Base-by-base conservation (phyloP, 176 grass and related monocot species). In the Thalia dealbata region DNA sequence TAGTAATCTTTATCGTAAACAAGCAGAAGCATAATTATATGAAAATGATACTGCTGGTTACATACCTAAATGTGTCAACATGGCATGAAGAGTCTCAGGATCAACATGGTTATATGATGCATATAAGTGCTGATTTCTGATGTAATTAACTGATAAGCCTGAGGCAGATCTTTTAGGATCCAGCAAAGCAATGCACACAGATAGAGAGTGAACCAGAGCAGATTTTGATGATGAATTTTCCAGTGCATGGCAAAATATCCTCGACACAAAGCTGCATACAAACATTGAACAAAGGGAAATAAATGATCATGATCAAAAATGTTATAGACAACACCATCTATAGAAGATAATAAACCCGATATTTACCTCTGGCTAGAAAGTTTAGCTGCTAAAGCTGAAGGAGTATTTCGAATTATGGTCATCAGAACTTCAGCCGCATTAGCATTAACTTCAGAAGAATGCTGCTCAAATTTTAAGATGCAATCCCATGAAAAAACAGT, bases 151-250 rank as follows among this genome's bases (percentile, higher is more conserved):
- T 50, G 50, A 54, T 16, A 25, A 46, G 42, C 27, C 13, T 7
- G 75, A 67, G 50, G 63, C 19, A 68, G 75, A 67, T 70, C 67
- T 70, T 78, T 71, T 78, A 61, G 76, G 76, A 70, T 78, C 76
- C 35, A 78, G 69, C 52, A 78, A 71, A 8, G 52, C 30, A 61
- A 78, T 78, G 67, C 76, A 78, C 18, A 78, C 76, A 60, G 76
- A 78, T 59, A 78, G 28, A 28, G 52, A 71, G 32, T 78, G 76
- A 24, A 78, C 54, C 46, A 78, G 67, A 60, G 54, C 51, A 71
- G 76, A 71, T 61, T 70, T 78, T 27, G 65, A 70, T 21, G 18
- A 30, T 14, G 50, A 70, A 27, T 78, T 50, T 45, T 78, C 67
- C 76, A 78, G 10, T 18, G 52, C 65, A 71, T 78, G 76, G 56